Base-by-base conservation (phyloP, 345 rosid genomes). In the Odontarrhena argentea region DNA sequence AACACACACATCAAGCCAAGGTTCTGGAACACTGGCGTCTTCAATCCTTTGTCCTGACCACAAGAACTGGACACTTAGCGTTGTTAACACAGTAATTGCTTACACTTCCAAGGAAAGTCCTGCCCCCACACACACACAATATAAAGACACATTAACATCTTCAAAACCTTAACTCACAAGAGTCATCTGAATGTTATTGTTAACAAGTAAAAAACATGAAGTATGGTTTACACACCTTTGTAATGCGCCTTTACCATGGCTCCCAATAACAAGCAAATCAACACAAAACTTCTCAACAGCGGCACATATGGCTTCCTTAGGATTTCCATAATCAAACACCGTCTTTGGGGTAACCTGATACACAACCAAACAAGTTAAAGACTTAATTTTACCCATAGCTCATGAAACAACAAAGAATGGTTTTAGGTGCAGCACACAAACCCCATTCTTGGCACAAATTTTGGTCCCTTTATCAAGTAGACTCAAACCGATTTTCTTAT, bases 31-130 rank as follows among this genome's bases (percentile, higher is more conserved):
- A 48, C 28, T 25, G 35, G 11, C 25, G 22, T 62, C 75, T 50
- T 73, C 63, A 73, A 48, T 55, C 53, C 30, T 61, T n/a, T 13
- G 53, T 78, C 64, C 75, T 78, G 66, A 73, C 85, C 28, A 81
- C 83, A 62, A 83, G 83, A 74, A 83, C 87, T 7, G 87, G 87
- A 56, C 86, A 83, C 70, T 78, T 80, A 2, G 86, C 82, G 12
- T 78, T 64, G 22, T 78, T 71, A 10, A 80, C 74, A 58, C 84
- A 83, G 63, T 83, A 78, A 69, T 68, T 80, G 70, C 84, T 80
- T 50, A 83, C 77, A 45, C 86, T 83, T 14, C 84, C 86, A 24
- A 78, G 76, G 36, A 74, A 74, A 56, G 68, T 48, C 78, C 82
- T 78, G 65, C 38, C 15, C 55, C 26, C 38, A 34, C 46, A 52